Conservation (phyloP, 495 filamentous ascomycete genomes). For the Sabuloglossum arenarium region DNA sequence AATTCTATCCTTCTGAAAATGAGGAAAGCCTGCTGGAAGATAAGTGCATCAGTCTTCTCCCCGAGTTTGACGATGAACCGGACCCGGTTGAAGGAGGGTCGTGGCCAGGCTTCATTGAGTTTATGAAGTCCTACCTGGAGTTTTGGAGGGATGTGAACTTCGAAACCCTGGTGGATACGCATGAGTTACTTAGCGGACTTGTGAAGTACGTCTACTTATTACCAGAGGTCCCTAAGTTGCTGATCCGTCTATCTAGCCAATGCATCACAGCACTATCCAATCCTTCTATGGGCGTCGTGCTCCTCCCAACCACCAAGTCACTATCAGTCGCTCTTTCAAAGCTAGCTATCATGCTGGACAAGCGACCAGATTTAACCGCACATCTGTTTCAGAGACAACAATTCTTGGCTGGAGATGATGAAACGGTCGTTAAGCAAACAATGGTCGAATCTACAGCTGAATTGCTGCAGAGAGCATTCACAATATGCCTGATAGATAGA, state of each 20-base stretch:
- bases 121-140: conserved; percentile 56
- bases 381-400: conserved; percentile 28
- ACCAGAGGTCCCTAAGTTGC: not conserved
- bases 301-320: conserved; percentile 57
- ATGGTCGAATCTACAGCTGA: conserved; percentile 72
- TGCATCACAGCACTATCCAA: conserved; percentile 64
- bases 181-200: conserved; percentile 48
- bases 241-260: conserved; percentile 26
- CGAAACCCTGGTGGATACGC: conserved; percentile 50
- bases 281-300: conserved; percentile 51
- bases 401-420: conserved; percentile 25
- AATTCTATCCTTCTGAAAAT: conserved; percentile 27
- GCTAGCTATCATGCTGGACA: conserved; percentile 61
- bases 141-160: conserved; percentile 65
- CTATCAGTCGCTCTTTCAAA: conserved; percentile 56
- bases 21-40: conserved; percentile 33
- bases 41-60: conserved; percentile 31
- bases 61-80: conserved; percentile 29
- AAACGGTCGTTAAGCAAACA: conserved; percentile 40
- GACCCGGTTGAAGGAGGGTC: conserved; percentile 30
- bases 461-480: conserved; percentile 74
- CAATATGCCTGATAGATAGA: conserved; percentile 71
- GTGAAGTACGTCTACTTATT: conserved; percentile 35
- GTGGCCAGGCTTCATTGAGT: conserved; percentile 55
- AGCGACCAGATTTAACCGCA: conserved; percentile 45